These are phyloP conservation scores for Hansenula lynferdii DNA, from an alignment of 1,139 yeast genomes.

Conservation along the genomic window DNA sequence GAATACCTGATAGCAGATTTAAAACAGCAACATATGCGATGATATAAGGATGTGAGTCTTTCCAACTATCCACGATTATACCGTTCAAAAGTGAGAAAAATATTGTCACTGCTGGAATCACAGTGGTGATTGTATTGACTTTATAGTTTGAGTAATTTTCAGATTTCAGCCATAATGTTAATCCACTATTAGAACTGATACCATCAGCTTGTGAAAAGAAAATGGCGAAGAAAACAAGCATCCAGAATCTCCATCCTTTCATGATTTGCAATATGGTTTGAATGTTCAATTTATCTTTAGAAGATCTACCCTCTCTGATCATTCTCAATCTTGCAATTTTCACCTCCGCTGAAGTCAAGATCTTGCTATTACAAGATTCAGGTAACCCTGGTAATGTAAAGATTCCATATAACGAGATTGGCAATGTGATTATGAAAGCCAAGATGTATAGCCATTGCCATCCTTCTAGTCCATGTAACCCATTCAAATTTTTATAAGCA, in stretches of 20 bases:
- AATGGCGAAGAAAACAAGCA: constrained; percentile 26
- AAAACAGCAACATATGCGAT: constrained; percentile 24
- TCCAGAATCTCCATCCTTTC: constrained; percentile 23
- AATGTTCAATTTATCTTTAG: constrained; percentile 17
- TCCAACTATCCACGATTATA: constrained; percentile 40
- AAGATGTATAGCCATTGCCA: constrained; percentile 66
- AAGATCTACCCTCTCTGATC: constrained; percentile 10
- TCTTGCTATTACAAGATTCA: constrained; percentile 5
- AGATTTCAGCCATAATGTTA: constrained; percentile 35
- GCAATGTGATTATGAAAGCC: constrained; percentile 51
- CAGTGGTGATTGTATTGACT: constrained; percentile 50
- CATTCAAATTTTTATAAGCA: constrained; percentile 40
- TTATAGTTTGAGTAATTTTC: constrained; percentile 38
- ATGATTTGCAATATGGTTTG: constrained; percentile 11
- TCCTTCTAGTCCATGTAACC: constrained; percentile 41
- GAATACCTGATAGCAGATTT: constrained; percentile 4
- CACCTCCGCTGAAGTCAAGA: constrained; percentile 38
- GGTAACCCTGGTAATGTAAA: constrained; percentile 11
- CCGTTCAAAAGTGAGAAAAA: constrained; percentile 39
- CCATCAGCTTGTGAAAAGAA: constrained; percentile 29
- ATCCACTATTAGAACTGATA: constrained; percentile 23
- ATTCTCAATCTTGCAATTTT: constrained; percentile 9
- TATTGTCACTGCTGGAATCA: constrained; percentile 47
- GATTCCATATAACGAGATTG: constrained; percentile 45
- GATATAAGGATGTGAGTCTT: constrained; percentile 42